Percentiles rank a stretch among this genome's conserved stretches.
phyloP scores from a whole-genome alignment of 169 alveolate species.

The Plasmodium malariae region DNA sequence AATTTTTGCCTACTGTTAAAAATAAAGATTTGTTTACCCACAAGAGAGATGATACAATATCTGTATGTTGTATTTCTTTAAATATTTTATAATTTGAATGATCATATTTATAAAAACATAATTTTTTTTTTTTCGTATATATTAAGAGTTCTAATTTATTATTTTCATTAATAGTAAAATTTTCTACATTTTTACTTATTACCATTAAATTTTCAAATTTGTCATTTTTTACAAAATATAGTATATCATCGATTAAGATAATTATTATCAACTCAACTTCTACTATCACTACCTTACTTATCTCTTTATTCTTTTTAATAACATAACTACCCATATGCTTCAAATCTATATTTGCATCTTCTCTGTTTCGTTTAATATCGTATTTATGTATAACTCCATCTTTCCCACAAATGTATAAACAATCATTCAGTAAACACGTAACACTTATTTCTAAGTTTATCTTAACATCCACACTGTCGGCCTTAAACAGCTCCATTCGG shows the following conservation, averaged over 20 bases:
- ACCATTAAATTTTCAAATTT: neutral
- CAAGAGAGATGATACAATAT: constrained; percentile 5
- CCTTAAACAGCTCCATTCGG: constrained; percentile 61
- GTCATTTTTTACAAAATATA: constrained; percentile 28
- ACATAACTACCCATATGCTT: neutral
- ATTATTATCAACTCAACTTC: constrained; percentile 6
- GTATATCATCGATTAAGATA: constrained; percentile 14
- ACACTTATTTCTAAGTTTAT: constrained; percentile 15
- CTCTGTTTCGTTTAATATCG: neutral
- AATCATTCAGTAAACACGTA: constrained; percentile 12
- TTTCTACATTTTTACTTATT: constrained; percentile 8
- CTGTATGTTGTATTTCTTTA: constrained; percentile 6
- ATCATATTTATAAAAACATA: constrained; percentile 25
- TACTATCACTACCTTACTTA: constrained; percentile 23
- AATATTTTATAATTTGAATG: neutral
- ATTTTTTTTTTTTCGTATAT: constrained; percentile 33
- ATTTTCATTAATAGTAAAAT: constrained; percentile 16
- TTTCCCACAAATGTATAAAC: constrained; percentile 4
- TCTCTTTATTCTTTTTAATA: constrained; percentile 15
- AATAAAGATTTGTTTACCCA: constrained; percentile 46
- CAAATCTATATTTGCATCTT: neutral
- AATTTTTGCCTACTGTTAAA: constrained; percentile 23
- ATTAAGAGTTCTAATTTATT: constrained; percentile 17
- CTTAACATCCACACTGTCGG: neutral
- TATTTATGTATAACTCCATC: constrained; percentile 15